Evolutionary conservation across 306 rosid genomes (phyloP).

Genomic region (Abrus precatorius): DNA sequence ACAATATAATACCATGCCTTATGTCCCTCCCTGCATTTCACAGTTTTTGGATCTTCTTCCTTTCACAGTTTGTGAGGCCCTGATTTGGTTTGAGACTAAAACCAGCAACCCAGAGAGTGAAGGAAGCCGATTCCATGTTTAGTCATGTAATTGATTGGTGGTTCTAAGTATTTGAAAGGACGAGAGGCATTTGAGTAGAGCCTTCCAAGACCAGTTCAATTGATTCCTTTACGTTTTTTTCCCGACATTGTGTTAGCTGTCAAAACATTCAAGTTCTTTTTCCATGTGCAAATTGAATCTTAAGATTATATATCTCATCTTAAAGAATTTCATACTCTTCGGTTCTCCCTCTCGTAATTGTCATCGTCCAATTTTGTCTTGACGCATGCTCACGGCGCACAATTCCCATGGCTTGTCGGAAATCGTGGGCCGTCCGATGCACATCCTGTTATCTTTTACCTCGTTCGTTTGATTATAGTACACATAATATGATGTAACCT

Average conservation of each 20-base stretch:
- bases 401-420: neutral
- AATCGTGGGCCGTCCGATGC: constrained; percentile 11
- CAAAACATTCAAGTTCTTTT: constrained; percentile 24
- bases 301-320: neutral
- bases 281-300: constrained; percentile 1
- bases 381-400: constrained; percentile 8
- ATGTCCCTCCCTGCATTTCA: neutral
- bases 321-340: constrained; percentile 9
- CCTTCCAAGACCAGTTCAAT: neutral
- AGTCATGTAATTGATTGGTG: too few relatives aligned
- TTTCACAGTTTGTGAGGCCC: neutral
- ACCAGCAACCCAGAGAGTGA: neutral
- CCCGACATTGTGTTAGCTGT: constrained; percentile 33
- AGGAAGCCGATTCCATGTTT: neutral
- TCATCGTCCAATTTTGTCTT: constrained; percentile 30
- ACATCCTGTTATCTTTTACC: neutral
- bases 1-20: neutral
- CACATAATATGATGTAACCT: neutral
- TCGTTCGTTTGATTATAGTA: too few relatives aligned
- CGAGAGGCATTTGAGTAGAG: constrained; percentile 23
- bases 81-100: constrained; percentile 18
- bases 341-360: constrained; percentile 26
- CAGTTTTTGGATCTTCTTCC: neutral
- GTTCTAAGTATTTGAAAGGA: neutral
- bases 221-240: constrained; percentile 2